phyloP scores from a whole-genome alignment of 495 filamentous ascomycete species.

The Immersiella caudata region DNA sequence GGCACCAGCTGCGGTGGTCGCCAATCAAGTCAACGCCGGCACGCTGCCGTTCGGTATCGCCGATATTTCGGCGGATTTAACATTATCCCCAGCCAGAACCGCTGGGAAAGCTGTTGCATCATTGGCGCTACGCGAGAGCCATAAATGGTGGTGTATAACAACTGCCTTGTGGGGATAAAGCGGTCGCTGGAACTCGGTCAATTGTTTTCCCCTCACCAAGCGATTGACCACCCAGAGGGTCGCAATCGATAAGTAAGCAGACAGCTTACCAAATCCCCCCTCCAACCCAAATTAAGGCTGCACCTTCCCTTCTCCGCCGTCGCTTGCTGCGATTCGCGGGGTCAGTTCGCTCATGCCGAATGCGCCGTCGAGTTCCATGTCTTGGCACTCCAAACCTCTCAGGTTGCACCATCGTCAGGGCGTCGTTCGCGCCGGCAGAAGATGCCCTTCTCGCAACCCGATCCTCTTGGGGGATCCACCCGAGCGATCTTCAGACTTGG shows the following conservation, averaged over 20 bases:
- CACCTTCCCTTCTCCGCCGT: neutral
- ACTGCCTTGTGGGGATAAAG: neutral
- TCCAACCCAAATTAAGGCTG: neutral
- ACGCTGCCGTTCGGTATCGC: constrained; percentile 1
- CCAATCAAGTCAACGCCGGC: neutral
- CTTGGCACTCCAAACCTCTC: constrained; percentile 16
- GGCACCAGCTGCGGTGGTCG: constrained; percentile 2
- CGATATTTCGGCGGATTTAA: neutral
- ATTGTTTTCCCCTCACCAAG: neutral
- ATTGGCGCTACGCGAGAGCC: constrained; percentile 2
- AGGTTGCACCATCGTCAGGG: constrained; percentile 8
- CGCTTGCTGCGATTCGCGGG: neutral
- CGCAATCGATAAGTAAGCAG: neutral
- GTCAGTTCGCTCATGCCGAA: neutral
- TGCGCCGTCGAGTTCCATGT: neutral
- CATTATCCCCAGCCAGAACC: neutral
- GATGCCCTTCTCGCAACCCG: constrained; percentile 1
- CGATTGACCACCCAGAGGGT: neutral
- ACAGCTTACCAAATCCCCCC: neutral
- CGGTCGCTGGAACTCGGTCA: neutral
- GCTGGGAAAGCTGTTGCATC: neutral
- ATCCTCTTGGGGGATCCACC: constrained; percentile 10
- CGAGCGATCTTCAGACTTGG: neutral
- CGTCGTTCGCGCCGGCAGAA: constrained; percentile 2
- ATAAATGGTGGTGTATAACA: neutral